Evolutionary conservation across 352 stramenopile species (phyloP), one percentile per base, ranked within the genome.

Genomic region (Aphanomyces astaci): DNA sequence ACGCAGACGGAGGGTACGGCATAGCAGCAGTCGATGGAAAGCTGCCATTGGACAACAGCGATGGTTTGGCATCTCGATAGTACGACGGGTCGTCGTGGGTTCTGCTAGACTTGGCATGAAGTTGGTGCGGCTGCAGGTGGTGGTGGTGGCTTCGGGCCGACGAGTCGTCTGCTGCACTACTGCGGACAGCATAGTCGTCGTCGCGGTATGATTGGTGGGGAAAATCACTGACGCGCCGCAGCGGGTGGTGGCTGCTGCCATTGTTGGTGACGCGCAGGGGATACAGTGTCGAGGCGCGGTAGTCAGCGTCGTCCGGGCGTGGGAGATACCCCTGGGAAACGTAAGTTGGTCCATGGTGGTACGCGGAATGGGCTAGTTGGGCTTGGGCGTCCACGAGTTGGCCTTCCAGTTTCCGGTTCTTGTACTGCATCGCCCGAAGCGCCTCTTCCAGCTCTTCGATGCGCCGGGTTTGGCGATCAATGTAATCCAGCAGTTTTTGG

Each of bases 361-460:
- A 4, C 7, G 24, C 2, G 56, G 56, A 24, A 1, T 4, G 19
- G 28, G 43, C 45, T 30, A 68, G 24, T 28, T 68, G 62, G 5
- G 62, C 39, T 28, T 68, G 62, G 7, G 39, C 13, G 28, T 68
- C 62, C 0, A 68, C 39, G 2, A 68, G 28, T 27, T 68, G 62
- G 28, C 39, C 32, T 27, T 68, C 62, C 62, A 68, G 56, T 52
- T 68, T 68, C n/a, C 62, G 46, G 62, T 59, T 60, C 27, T 68
- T 68, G 22, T 51, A 68, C 62, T 68, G 62, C 28, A 45, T 68
- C 5, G 56, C 13, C 1, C 56, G 56, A 25, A 65, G 24, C 3
- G 56, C 48, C 27, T 65, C 56, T 53, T 65, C 56, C 7, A 65
- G 56, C 27, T 65, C 56, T 24, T 65, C 56, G n/a, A 65, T 48